Evolutionary conservation across 192 early-diverging fungal genomes (phyloP).

Genomic region (Phycomyces nitens): DNA sequence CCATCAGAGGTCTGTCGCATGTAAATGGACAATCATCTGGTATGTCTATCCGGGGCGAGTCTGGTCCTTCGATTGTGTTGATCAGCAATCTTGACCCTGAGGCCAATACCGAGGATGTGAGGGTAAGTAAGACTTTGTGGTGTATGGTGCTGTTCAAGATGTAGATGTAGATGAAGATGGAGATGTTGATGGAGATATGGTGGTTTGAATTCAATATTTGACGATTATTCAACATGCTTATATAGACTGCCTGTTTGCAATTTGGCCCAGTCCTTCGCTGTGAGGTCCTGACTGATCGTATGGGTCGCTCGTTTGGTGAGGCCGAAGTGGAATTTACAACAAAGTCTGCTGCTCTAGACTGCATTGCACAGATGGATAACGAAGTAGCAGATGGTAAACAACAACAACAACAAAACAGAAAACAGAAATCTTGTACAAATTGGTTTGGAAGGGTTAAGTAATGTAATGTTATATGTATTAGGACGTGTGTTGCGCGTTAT

Average conservation of each 20-base stretch:
- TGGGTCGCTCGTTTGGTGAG: slow-evolving; percentile 39
- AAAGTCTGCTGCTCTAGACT: slow-evolving; percentile 40
- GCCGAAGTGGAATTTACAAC: slow-evolving; percentile 46
- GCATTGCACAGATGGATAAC: slow-evolving; percentile 43
- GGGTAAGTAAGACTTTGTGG: not conserved
- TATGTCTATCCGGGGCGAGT: slow-evolving; percentile 43
- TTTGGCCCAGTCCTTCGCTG: slow-evolving; percentile 35
- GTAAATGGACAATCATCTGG: not conserved
- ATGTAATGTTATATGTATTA: slow-evolving; percentile 8
- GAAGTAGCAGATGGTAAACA: slow-evolving; percentile 47
- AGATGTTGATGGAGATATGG: not conserved
- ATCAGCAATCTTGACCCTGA: slow-evolving; percentile 48
- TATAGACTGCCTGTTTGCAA: slow-evolving; percentile 36
- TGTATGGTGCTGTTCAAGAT: not conserved
- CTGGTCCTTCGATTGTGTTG: slow-evolving; percentile 44
- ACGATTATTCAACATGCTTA: not conserved
- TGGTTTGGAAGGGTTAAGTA: not conserved
- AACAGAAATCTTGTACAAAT: no score
- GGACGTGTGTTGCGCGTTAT: slow-evolving; percentile 34
- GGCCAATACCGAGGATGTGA: slow-evolving; percentile 49
- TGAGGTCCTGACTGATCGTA: slow-evolving; percentile 36
- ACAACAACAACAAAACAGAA: no score
- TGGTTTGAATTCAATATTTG: not conserved
- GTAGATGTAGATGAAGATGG: not conserved
- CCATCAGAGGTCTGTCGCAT: slow-evolving; percentile 5